These are phyloP conservation scores for Chloromonas sp. DNA, from an alignment of 163 green algal genomes.

Conservation along the genomic window DNA sequence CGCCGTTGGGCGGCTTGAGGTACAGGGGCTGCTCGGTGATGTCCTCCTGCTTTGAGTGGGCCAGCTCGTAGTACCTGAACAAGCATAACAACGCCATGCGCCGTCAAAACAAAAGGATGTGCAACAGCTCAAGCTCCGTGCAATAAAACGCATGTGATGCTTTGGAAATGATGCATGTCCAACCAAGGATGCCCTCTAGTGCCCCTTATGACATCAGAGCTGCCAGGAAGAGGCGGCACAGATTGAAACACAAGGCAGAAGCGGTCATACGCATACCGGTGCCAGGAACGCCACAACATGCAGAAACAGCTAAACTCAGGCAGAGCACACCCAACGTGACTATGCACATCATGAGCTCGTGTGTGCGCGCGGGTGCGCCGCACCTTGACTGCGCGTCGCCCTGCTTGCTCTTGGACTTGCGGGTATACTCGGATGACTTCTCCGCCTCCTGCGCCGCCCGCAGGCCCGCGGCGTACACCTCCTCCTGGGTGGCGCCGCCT, in stretches of 20 bases:
- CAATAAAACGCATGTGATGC: background rate
- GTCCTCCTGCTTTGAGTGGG: conserved; percentile 76
- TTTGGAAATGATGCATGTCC: background rate
- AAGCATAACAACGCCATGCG: background rate
- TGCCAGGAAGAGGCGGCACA: too few relatives aligned
- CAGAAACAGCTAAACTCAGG: too few relatives aligned
- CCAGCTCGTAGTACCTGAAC: conserved; percentile 71
- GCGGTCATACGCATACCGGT: too few relatives aligned
- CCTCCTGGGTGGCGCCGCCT: conserved; percentile 53
- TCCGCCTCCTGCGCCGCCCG: conserved; percentile 41
- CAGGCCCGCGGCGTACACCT: conserved; percentile 54
- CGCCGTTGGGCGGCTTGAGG: conserved; percentile 62
- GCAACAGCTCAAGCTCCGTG: background rate
- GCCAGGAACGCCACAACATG: too few relatives aligned
- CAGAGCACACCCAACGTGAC: too few relatives aligned
- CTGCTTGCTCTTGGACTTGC: conserved; percentile 36
- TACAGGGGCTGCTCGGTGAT: conserved; percentile 67
- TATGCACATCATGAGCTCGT: too few relatives aligned
- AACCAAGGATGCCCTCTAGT: background rate
- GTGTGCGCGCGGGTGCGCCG: too few relatives aligned
- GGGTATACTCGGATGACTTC: conserved; percentile 49
- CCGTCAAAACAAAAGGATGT: background rate
- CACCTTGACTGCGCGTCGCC: conserved; percentile 68
- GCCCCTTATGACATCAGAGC: too few relatives aligned
- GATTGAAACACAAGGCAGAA: too few relatives aligned